Conservation (phyloP, 108 stramenopile species). For the Aurantiochytrium sp. region DNA sequence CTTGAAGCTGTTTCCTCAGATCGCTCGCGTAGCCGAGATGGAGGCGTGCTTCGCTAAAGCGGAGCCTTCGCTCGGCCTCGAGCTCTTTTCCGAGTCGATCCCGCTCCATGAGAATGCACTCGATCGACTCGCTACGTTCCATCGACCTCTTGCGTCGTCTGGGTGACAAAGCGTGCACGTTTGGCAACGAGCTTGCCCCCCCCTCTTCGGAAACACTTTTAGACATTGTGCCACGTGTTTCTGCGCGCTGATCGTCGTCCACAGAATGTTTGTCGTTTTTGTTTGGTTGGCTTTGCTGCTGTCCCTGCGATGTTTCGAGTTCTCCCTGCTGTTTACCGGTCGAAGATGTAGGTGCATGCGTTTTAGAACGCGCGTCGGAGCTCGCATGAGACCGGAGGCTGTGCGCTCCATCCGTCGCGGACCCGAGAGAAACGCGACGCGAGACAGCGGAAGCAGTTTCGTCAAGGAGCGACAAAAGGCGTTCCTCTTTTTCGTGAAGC, state of each 20-base stretch:
- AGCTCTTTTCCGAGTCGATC: neutral
- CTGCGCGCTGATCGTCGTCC: too few relatives aligned
- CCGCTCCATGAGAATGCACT: neutral
- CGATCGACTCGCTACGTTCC: conserved; percentile 1
- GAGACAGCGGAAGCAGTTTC: neutral
- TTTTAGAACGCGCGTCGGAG: too few relatives aligned
- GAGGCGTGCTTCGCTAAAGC: neutral
- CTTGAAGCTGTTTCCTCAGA: neutral
- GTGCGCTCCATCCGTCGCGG: too few relatives aligned
- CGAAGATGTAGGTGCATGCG: too few relatives aligned
- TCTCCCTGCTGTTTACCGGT: too few relatives aligned
- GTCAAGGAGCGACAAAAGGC: neutral
- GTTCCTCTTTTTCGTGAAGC: neutral
- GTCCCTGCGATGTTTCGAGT: too few relatives aligned
- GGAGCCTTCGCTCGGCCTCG: neutral
- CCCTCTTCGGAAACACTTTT: neutral
- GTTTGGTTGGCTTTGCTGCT: too few relatives aligned
- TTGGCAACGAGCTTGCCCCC: neutral
- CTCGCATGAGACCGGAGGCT: too few relatives aligned
- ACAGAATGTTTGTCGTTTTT: too few relatives aligned
- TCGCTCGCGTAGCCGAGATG: neutral
- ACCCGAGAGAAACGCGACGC: neutral
- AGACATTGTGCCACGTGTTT: too few relatives aligned
- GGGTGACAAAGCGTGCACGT: neutral
- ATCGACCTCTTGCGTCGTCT: neutral